These are phyloP conservation scores for Globisporangium recalcitrans DNA, from an alignment of 352 stramenopile species.

Conservation along the genomic window DNA sequence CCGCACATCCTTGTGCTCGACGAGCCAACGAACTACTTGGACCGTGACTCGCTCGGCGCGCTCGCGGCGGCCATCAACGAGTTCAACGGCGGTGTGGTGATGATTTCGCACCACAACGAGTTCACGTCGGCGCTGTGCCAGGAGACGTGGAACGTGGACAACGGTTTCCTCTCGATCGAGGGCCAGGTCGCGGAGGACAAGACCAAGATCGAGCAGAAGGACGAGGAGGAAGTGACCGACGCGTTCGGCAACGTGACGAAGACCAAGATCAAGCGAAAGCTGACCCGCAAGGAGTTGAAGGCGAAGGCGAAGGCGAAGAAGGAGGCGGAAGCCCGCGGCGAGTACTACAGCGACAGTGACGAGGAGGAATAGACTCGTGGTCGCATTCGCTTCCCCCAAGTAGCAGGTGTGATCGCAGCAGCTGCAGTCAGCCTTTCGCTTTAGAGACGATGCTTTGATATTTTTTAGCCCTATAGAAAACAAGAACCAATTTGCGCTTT, in stretches of 20 bases:
- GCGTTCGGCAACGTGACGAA: conserved; percentile 84
- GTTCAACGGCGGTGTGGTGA: conserved; percentile 96
- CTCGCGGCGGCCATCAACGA: conserved; percentile 94
- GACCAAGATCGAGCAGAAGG: conserved; percentile 90
- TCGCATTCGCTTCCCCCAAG: too few relatives aligned
- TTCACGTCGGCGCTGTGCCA: conserved; percentile 93
- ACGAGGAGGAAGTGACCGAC: conserved; percentile 75
- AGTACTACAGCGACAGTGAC: conserved; percentile 82
- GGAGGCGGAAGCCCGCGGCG: conserved; percentile 77
- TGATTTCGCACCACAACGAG: conserved; percentile 97
- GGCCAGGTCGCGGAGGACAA: conserved; percentile 84
- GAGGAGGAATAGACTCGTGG: conserved; percentile 45
- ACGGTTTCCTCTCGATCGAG: conserved; percentile 81
- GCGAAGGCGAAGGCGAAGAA: conserved; percentile 86
- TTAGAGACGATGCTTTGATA: conserved; percentile 17
- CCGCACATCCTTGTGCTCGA: conserved; percentile 94
- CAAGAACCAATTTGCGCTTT: conserved; percentile 2
- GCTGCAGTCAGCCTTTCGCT: not conserved
- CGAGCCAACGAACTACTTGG: conserved; percentile 95
- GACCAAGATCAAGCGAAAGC: conserved; percentile 88
- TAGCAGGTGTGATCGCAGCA: not conserved
- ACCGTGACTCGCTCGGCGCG: conserved; percentile 95
- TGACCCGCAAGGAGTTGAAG: conserved; percentile 88
- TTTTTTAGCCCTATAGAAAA: conserved; percentile 36
- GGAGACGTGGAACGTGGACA: conserved; percentile 93